A percentile compares a stretch with the other conserved stretches of the same genome.
Conservation (phyloP, 192 early-diverging fungal genomes). For the Mortierella claussenii region DNA sequence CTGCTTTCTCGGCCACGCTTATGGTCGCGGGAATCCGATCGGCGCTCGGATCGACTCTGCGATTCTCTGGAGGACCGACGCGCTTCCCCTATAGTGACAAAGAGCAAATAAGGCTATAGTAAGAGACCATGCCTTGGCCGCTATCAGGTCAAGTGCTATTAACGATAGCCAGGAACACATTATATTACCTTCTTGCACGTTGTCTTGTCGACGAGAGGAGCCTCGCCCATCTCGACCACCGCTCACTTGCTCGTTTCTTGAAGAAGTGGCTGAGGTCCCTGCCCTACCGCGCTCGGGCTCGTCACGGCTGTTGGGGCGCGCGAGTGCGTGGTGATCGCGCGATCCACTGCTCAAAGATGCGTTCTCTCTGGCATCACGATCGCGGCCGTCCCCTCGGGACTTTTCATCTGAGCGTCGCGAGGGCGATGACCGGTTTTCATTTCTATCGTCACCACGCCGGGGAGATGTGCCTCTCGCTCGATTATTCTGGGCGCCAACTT, state of each 20-base stretch:
- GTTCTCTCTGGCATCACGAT: slow-evolving; percentile 4
- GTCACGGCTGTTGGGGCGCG: background rate
- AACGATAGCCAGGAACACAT: background rate
- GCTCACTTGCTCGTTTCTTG: slow-evolving; percentile 7
- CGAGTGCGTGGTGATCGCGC: background rate
- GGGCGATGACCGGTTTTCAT: background rate
- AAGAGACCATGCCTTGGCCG: background rate
- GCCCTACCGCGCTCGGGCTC: background rate
- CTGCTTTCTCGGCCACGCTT: slow-evolving; percentile 36
- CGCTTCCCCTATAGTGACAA: background rate
- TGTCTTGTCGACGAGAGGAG: slow-evolving; percentile 26
- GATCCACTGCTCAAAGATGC: background rate
- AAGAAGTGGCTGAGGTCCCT: background rate
- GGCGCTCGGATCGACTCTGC: slow-evolving; percentile 19
- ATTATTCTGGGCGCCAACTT: slow-evolving; percentile 3
- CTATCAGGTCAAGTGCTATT: background rate
- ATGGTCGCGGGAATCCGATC: slow-evolving; percentile 21
- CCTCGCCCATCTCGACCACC: slow-evolving; percentile 10
- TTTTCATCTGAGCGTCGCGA: slow-evolving; percentile 8
- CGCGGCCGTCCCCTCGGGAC: background rate
- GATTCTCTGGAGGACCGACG: slow-evolving; percentile 20
- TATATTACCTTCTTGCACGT: slow-evolving; percentile 15
- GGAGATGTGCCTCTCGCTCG: slow-evolving; percentile 14
- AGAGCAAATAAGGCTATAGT: no score
- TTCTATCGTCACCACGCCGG: slow-evolving; percentile 15